phyloP scores from a whole-genome alignment of 257 asterid genomes.

The Petunia axillaris region DNA sequence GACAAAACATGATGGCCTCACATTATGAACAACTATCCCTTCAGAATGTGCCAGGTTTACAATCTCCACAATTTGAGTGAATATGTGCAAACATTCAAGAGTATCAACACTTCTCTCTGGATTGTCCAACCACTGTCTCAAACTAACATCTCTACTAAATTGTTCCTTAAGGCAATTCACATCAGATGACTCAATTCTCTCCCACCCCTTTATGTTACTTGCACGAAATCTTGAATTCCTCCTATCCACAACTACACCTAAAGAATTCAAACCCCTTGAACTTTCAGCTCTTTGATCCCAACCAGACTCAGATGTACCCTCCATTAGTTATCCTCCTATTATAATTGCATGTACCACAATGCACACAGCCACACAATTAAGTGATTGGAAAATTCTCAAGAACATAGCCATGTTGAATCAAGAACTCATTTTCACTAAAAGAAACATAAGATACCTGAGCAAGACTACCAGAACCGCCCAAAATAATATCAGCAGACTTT shows the following conservation, averaged over 20 bases:
- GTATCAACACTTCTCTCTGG: slow-evolving; percentile 76
- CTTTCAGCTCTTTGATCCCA: slow-evolving; percentile 69
- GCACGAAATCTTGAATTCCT: slow-evolving; percentile 58
- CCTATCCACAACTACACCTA: slow-evolving; percentile 45
- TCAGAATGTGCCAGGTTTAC: slow-evolving; percentile 79
- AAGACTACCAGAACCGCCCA: slow-evolving; percentile 8
- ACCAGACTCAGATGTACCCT: slow-evolving; percentile 81
- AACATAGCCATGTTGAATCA: slow-evolving; percentile 51
- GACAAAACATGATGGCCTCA: slow-evolving; percentile 88
- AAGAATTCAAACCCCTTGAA: slow-evolving; percentile 64
- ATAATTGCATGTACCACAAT: slow-evolving; percentile 40
- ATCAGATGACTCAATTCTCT: slow-evolving; percentile 38
- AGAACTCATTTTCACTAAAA: slow-evolving; percentile 36
- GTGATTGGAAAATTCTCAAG: slow-evolving; percentile 31
- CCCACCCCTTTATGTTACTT: slow-evolving; percentile 54
- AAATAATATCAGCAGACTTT: slow-evolving; percentile 14
- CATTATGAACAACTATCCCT: slow-evolving; percentile 80
- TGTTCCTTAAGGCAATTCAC: slow-evolving; percentile 36
- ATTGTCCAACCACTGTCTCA: slow-evolving; percentile 92
- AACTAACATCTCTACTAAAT: slow-evolving; percentile 60
- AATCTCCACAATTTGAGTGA: slow-evolving; percentile 78
- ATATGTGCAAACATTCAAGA: slow-evolving; percentile 84
- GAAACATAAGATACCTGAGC: neutral
- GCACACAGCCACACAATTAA: slow-evolving; percentile 30
- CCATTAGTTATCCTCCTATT: slow-evolving; percentile 61